Conservation (phyloP, 805 yeast species). For the Scheffersomyces ergatensis region DNA sequence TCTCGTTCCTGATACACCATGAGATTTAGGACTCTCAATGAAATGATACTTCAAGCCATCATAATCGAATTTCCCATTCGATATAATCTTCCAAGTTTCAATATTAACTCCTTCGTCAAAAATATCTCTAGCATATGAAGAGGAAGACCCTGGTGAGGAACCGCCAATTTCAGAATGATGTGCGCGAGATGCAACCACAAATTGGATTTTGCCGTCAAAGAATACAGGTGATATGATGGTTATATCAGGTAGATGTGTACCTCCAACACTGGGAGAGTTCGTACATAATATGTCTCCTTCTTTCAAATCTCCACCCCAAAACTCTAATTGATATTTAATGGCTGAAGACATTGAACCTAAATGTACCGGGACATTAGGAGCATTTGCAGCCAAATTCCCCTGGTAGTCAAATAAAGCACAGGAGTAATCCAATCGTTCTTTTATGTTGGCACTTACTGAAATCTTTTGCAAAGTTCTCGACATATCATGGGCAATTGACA, state of each 20-base stretch:
- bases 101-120: slow-evolving; percentile 93
- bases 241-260: slow-evolving; percentile 51
- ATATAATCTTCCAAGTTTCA: slow-evolving; percentile 69
- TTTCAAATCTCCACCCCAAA: slow-evolving; percentile 37
- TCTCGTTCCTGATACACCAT: slow-evolving; percentile 90
- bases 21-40: slow-evolving; percentile 68
- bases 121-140: slow-evolving; percentile 81
- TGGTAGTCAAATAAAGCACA: slow-evolving; percentile 42
- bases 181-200: slow-evolving; percentile 91
- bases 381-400: slow-evolving; percentile 46
- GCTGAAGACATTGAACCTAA: slow-evolving; percentile 47
- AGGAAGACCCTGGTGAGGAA: slow-evolving; percentile 89
- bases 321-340: slow-evolving; percentile 37
- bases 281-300: slow-evolving; percentile 43
- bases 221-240: slow-evolving; percentile 89
- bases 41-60: slow-evolving; percentile 60
- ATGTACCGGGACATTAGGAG: slow-evolving; percentile 46
- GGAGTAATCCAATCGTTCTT: slow-evolving; percentile 44
- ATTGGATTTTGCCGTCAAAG: slow-evolving; percentile 47
- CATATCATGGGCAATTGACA: slow-evolving; percentile 42
- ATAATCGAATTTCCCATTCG: slow-evolving; percentile 70
- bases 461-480: slow-evolving; percentile 44
- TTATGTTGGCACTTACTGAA: slow-evolving; percentile 43
- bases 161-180: slow-evolving; percentile 98
- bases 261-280: slow-evolving; percentile 43